A percentile compares a stretch with the other conserved stretches of the same genome.
phyloP scores from a whole-genome alignment of 495 filamentous ascomycete species.

The Podospora anserina region DNA sequence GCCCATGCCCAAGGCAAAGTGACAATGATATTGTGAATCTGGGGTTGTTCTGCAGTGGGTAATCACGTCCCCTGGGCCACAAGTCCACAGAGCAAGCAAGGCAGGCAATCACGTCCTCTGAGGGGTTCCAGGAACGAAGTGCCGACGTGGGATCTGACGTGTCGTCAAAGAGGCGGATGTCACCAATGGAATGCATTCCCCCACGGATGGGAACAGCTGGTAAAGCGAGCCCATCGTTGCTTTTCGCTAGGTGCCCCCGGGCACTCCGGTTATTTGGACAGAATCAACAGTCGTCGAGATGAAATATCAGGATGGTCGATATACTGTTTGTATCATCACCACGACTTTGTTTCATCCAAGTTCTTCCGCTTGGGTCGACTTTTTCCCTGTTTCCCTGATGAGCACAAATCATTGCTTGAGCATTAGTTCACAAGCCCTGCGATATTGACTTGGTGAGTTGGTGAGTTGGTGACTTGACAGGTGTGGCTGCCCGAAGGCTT shows the following conservation, averaged over 20 bases:
- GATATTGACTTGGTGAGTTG: too few species aligned
- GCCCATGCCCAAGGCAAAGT: background rate
- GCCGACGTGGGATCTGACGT: slow-evolving; percentile 9
- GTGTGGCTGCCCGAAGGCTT: too few species aligned
- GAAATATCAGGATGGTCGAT: background rate
- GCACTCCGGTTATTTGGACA: background rate
- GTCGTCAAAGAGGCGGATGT: background rate
- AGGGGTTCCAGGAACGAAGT: background rate
- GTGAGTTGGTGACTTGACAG: too few species aligned
- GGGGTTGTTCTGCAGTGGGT: background rate
- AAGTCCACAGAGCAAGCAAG: background rate
- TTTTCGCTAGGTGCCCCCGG: background rate
- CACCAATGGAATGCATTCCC: background rate
- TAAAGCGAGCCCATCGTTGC: background rate
- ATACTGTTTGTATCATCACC: background rate
- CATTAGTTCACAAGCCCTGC: background rate
- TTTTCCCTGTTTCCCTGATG: background rate
- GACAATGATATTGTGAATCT: background rate
- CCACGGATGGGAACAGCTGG: background rate
- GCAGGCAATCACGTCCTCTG: background rate
- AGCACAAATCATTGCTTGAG: background rate
- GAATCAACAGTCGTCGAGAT: background rate
- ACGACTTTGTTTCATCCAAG: background rate
- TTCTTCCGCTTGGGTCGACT: background rate
- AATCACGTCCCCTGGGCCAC: background rate